Conservation (phyloP, 2,329 filamentous ascomycete genomes). For the Thermomyces lanuginosus region DNA sequence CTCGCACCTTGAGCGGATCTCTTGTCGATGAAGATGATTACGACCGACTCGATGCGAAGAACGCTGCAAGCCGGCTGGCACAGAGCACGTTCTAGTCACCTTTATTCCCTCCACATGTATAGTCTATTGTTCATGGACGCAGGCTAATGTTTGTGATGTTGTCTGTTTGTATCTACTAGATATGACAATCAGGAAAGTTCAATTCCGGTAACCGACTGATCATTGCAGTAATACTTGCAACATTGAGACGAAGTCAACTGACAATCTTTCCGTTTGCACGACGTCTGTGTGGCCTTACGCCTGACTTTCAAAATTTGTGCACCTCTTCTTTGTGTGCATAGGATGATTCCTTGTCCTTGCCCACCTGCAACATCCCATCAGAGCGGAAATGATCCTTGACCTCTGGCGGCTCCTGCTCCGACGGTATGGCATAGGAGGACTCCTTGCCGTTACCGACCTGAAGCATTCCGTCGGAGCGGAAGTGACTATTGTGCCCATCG, state of each 20-base stretch:
- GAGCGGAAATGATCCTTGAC: neutral
- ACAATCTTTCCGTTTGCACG: too few relatives aligned
- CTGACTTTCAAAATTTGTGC: too few relatives aligned
- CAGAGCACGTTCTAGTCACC: constrained; percentile 68
- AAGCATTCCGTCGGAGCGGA: neutral
- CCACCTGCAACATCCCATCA: neutral
- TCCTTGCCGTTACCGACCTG: constrained; percentile 1
- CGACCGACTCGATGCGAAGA: constrained; percentile 84
- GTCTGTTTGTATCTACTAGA: too few relatives aligned
- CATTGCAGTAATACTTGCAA: too few relatives aligned
- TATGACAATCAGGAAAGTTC: too few relatives aligned
- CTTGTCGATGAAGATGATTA: constrained; percentile 56
- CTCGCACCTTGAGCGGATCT: constrained; percentile 31
- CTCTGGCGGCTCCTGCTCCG: too few relatives aligned
- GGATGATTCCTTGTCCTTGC: neutral
- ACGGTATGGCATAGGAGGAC: constrained; percentile 1
- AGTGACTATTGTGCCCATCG: too few relatives aligned
- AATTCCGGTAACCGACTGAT: too few relatives aligned
- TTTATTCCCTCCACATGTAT: constrained; percentile 2
- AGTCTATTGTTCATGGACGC: constrained; percentile 2
- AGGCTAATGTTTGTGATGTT: neutral
- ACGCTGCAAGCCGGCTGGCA: constrained; percentile 83
- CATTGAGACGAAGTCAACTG: constrained; percentile 1
- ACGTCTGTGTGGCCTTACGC: too few relatives aligned
- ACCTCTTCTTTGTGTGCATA: too few relatives aligned